Conservation (phyloP, 768 basidiomycete genomes). For the Cystobasidiopsis lactophilus region DNA sequence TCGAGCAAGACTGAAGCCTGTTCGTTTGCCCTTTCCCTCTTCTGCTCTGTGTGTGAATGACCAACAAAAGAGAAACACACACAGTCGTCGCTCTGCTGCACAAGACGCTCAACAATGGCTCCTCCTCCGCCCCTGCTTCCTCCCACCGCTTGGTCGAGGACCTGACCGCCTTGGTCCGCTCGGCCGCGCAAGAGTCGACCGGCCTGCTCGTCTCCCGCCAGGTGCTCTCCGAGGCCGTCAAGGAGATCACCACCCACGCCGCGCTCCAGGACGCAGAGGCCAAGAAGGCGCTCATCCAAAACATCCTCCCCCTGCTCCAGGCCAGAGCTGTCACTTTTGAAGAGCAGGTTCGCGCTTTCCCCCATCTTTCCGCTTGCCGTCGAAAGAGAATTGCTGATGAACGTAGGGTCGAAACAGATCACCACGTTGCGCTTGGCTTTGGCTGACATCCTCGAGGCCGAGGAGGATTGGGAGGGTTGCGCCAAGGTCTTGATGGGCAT, state of each 20-base stretch:
- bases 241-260: conserved; percentile 33
- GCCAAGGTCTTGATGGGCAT: conserved; percentile 81
- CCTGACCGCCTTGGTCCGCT: conserved; percentile 50
- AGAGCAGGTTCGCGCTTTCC: conserved; percentile 50
- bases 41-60: no score
- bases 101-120: no score
- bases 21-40: no score
- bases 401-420: conserved; percentile 32
- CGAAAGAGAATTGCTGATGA: neutral
- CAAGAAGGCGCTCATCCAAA: conserved; percentile 51
- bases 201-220: conserved; percentile 75
- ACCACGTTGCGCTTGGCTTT: conserved; percentile 65
- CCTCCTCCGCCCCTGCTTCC: no score
- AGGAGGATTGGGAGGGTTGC: conserved; percentile 85
- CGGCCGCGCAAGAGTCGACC: conserved; percentile 50
- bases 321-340: conserved; percentile 75
- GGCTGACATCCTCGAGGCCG: conserved; percentile 66
- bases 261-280: conserved; percentile 35
- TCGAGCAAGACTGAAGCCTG: no score
- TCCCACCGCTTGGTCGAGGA: conserved; percentile 29
- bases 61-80: no score
- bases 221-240: conserved; percentile 65
- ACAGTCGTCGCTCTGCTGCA: no score
- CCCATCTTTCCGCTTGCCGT: neutral
- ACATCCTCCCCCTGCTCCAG: conserved; percentile 46